Percentiles rank a stretch among this genome's conserved stretches.
Conservation (phyloP, 345 rosid species). For the Barbarea vulgaris region DNA sequence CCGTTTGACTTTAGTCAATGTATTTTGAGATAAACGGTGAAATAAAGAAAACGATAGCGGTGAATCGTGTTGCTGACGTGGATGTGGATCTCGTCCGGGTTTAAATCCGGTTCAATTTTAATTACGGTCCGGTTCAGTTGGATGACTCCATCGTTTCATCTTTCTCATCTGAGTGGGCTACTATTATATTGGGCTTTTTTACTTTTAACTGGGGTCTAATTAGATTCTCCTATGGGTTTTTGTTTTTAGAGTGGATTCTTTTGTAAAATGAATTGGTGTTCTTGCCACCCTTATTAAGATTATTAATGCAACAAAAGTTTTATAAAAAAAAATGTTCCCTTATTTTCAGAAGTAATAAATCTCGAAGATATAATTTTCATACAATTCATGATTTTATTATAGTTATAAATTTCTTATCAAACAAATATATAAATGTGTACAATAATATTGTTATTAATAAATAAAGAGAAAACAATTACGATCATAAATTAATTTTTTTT, state of each 20-base stretch:
- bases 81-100: slow-evolving; percentile 7
- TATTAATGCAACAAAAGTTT: too few species aligned
- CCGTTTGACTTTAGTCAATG: slow-evolving; percentile 33
- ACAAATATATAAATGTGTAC: too few species aligned
- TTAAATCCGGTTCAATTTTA: neutral
- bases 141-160: neutral
- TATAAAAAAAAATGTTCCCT: too few species aligned
- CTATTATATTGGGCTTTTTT: neutral
- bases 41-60: slow-evolving; percentile 10
- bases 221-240: neutral
- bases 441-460: too few species aligned
- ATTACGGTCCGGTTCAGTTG: neutral
- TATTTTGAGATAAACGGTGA: neutral
- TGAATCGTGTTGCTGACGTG: slow-evolving; percentile 16
- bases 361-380: too few species aligned
- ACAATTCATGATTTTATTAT: neutral
- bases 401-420: neutral
- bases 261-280: neutral
- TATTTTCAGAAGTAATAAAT: too few species aligned
- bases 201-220: neutral
- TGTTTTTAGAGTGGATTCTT: neutral
- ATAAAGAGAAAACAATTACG: neutral
- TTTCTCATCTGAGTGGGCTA: neutral
- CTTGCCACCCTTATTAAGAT: neutral
- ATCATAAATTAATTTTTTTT: neutral